phyloP scores from a whole-genome alignment of 129 eudicot species.

The Solidago caesia region DNA sequence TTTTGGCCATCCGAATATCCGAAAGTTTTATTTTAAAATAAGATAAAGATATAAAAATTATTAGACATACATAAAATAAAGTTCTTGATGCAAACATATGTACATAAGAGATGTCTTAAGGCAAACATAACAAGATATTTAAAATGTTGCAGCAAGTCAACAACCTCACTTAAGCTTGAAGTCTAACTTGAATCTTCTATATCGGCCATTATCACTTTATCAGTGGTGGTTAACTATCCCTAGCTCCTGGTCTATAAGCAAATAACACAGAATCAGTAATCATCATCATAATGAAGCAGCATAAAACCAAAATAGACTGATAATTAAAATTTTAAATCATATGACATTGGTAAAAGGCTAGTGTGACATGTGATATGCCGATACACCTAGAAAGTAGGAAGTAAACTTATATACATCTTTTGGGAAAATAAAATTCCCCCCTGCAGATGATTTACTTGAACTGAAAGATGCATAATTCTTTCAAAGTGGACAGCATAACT shows the following conservation, averaged over 20 bases:
- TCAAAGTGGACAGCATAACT: neutral
- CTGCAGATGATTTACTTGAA: neutral
- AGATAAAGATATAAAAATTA: too few species aligned
- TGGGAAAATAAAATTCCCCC: neutral
- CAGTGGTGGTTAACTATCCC: neutral
- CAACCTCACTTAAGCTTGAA: too few species aligned
- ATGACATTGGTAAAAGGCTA: neutral
- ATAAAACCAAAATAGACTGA: neutral
- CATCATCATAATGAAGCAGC: slow-evolving; percentile 9
- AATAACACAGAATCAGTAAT: slow-evolving; percentile 3
- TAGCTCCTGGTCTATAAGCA: slow-evolving; percentile 28
- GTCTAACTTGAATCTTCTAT: slow-evolving; percentile 44
- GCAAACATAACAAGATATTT: too few species aligned
- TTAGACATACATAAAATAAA: too few species aligned
- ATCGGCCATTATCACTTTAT: slow-evolving; percentile 59
- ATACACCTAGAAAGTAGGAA: neutral
- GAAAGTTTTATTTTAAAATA: too few species aligned
- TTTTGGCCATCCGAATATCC: too few species aligned
- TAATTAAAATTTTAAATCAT: neutral
- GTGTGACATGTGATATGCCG: slow-evolving; percentile 6
- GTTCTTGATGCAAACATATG: too few species aligned
- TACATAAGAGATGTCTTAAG: too few species aligned
- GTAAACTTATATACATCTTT: slow-evolving; percentile 11
- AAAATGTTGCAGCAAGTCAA: too few species aligned
- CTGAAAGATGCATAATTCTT: neutral